phyloP scores from a whole-genome alignment of 2,329 filamentous ascomycete genomes.

The Pyrenophora teres region DNA sequence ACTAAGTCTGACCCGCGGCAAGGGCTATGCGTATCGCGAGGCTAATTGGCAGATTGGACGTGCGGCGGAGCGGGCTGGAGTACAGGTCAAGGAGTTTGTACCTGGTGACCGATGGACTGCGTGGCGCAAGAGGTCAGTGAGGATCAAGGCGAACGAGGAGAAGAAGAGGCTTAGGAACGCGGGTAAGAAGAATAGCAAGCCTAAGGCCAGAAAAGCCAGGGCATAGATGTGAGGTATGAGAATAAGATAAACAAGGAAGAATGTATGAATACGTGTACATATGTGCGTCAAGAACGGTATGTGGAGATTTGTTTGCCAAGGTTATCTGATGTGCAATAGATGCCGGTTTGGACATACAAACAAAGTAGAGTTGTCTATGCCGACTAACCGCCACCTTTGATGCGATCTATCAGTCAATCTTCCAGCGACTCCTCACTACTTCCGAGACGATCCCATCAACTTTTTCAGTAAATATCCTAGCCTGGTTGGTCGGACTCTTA shows the following conservation, averaged over 20 bases:
- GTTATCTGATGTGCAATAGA: neutral
- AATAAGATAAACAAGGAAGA: neutral
- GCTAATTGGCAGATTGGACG: slow-evolving; percentile 71
- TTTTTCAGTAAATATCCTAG: too few species aligned
- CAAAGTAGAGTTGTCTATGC: too few species aligned
- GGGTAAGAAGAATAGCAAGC: slow-evolving; percentile 40
- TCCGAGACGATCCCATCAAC: too few species aligned
- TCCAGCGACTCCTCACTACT: too few species aligned
- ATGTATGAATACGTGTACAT: slow-evolving; percentile 5
- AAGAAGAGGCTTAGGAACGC: slow-evolving; percentile 60
- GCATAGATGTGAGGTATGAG: slow-evolving; percentile 7
- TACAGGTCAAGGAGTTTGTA: slow-evolving; percentile 61
- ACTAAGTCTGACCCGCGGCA: slow-evolving; percentile 39
- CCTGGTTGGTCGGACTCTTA: too few species aligned
- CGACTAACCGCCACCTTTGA: too few species aligned
- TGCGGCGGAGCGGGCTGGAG: slow-evolving; percentile 63
- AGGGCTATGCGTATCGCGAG: slow-evolving; percentile 67
- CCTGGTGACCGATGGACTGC: slow-evolving; percentile 66
- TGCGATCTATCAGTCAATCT: too few species aligned
- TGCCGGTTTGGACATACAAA: too few species aligned
- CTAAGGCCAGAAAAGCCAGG: slow-evolving; percentile 35
- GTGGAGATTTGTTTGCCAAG: neutral
- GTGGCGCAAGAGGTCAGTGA: slow-evolving; percentile 64
- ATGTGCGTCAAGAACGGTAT: neutral
- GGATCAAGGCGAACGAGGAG: slow-evolving; percentile 58